phyloP scores from a whole-genome alignment of 2,329 filamentous ascomycete species.

The Teratosphaeria destructans region DNA sequence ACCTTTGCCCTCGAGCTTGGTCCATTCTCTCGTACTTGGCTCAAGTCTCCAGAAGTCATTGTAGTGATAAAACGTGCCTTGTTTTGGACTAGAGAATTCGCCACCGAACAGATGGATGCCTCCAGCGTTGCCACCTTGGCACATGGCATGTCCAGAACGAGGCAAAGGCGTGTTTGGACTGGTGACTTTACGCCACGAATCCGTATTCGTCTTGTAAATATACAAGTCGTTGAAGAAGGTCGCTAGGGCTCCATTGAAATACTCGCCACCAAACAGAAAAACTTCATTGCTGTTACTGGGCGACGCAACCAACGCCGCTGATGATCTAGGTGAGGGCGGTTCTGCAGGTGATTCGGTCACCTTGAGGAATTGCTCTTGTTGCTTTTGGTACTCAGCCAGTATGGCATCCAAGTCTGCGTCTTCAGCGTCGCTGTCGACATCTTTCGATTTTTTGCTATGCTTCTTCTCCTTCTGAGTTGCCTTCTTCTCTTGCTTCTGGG shows the following conservation, averaged over 20 bases:
- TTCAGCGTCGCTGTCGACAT: constrained; percentile 78
- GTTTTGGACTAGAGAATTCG: constrained; percentile 92
- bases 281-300: constrained; percentile 80
- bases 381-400: constrained; percentile 81
- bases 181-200: constrained; percentile 85
- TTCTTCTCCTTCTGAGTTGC: constrained; percentile 73
- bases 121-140: constrained; percentile 72
- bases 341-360: constrained; percentile 68
- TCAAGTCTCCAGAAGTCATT: constrained; percentile 97
- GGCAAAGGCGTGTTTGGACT: constrained; percentile 86
- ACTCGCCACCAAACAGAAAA: constrained; percentile 88
- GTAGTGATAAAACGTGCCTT: constrained; percentile 98
- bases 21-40: constrained; percentile 78
- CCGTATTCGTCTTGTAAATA: constrained; percentile 65
- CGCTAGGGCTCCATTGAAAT: constrained; percentile 83
- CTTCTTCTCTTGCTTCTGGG: constrained; percentile 45
- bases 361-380: constrained; percentile 87
- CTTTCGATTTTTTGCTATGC: constrained; percentile 63
- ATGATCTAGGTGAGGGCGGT: constrained; percentile 68
- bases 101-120: constrained; percentile 89
- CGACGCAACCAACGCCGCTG: constrained; percentile 71
- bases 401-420: constrained; percentile 90
- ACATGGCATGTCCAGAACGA: constrained; percentile 89
- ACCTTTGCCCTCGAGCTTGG: constrained; percentile 74
- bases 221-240: constrained; percentile 58